Conservation (phyloP, 352 stramenopile species). For the Pelagophyceae sp. region DNA sequence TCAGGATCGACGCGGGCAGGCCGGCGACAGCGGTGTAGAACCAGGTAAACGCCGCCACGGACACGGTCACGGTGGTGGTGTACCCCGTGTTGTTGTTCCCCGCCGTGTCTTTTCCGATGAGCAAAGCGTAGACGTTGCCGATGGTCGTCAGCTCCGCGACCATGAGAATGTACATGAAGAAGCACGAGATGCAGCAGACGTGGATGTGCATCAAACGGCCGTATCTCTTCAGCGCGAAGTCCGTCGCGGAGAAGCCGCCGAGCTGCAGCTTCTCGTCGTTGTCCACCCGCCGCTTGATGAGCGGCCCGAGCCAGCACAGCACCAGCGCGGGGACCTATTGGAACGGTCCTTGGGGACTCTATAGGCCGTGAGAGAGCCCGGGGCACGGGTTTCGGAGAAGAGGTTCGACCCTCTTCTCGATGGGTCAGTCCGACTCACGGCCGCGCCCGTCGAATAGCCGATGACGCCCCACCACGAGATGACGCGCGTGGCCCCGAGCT, state of each 20-base stretch:
- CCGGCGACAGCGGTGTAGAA: constrained; percentile 47
- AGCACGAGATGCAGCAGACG: constrained; percentile 38
- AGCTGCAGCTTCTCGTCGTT: too few relatives aligned
- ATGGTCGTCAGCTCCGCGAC: constrained; percentile 52
- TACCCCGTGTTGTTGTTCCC: constrained; percentile 35
- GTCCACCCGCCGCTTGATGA: too few relatives aligned
- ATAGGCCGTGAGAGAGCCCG: too few relatives aligned
- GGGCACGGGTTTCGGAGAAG: too few relatives aligned
- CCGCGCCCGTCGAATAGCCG: constrained; percentile 41
- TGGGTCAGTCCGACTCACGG: too few relatives aligned
- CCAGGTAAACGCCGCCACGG: constrained; percentile 42
- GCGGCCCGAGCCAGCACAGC: constrained; percentile 39
- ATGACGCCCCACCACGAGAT: constrained; percentile 48
- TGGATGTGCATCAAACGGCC: constrained; percentile 48
- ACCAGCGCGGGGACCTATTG: constrained; percentile 38
- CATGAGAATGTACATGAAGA: constrained; percentile 58
- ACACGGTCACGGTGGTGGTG: constrained; percentile 40
- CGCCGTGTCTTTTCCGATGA: constrained; percentile 34
- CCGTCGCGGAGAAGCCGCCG: neutral
- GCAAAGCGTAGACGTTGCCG: constrained; percentile 42
- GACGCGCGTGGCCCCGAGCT: constrained; percentile 46
- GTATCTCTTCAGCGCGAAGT: constrained; percentile 36
- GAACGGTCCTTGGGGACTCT: too few relatives aligned
- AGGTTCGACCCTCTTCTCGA: too few relatives aligned
- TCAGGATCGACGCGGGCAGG: constrained; percentile 48